phyloP scores from a whole-genome alignment of 257 asterid genomes.

The Petrea volubilis region DNA sequence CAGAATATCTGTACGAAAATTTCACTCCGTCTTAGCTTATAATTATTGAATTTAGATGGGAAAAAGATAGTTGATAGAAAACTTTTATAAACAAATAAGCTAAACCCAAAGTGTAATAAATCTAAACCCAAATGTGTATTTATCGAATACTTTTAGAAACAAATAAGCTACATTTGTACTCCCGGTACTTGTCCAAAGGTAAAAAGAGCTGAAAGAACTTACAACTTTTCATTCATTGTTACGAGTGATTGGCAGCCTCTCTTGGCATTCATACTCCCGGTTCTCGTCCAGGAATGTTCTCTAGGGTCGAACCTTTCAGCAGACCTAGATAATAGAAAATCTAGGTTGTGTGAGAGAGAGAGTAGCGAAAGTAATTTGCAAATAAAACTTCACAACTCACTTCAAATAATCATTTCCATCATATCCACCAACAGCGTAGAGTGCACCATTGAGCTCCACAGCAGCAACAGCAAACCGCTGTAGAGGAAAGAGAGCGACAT shows the following conservation, averaged over 20 bases:
- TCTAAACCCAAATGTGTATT: no score
- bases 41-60: background rate
- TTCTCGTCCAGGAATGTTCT: conserved; percentile 75
- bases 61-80: background rate
- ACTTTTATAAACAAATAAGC: no score
- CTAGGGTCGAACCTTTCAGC: conserved; percentile 92
- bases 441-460: conserved; percentile 71
- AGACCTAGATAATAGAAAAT: conserved; percentile 46
- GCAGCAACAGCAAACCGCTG: conserved; percentile 87
- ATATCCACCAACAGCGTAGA: conserved; percentile 85
- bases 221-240: conserved; percentile 70
- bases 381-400: conserved; percentile 47
- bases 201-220: conserved; percentile 24
- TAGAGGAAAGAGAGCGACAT: conserved; percentile 15
- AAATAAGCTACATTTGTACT: no score
- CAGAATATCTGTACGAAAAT: conserved; percentile 50
- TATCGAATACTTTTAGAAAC: no score
- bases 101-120: no score
- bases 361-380: background rate
- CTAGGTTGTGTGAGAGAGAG: background rate
- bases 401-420: conserved; percentile 62
- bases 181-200: background rate
- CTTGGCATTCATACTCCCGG: conserved; percentile 51
- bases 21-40: background rate
- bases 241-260: conserved; percentile 78